Base-by-base conservation (phyloP, 805 yeast genomes). In the Dipodascus albidus region DNA sequence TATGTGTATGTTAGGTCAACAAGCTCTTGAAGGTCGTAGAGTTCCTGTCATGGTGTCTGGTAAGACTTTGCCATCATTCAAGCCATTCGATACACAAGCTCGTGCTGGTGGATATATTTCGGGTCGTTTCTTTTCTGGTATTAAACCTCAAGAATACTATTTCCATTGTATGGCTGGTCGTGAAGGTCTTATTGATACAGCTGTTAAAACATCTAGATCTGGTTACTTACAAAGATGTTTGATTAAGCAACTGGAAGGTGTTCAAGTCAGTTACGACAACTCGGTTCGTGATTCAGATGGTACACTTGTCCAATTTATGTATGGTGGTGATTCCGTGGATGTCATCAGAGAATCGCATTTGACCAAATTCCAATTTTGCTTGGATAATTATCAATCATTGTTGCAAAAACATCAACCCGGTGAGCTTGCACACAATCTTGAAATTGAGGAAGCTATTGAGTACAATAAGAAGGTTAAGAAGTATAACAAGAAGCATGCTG, bases 151-250 rank as follows among this genome's bases (percentile, higher is more conserved):
- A 72, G 99, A 93, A 70, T 93, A 95, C 72, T 93, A 90, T 68
- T 93, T 95, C 93, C 99, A 93, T 74, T 93, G 98, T 77, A 93
- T 93, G 99, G 99, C 99, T 53, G 99, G 99, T 73, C 85, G 99
- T 76, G 99, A 93, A 77, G 99, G 99, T 74, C 80, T 93, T 66
- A 93, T 93, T 74, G 99, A 93, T 78, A 93, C 99, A 56, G 99
- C 99, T 51, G 99, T 93, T 59, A 93, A 93, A 73, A 93, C 99
- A 8, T 87, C 97, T 20, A 83, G 96, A 73, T 90, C 98, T 56
- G 99, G 99, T 67, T 93, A 93, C 72, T 78, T 93, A 70, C 99
- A 93, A 74, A 83, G 99, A 74, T 95, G 99, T 80, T 79, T 93
- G 72, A 93, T 96, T 55, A 93, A 93, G 71, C 99, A 93, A 73